Conservation (phyloP, 1,139 yeast genomes). For the Yamadazyma dendronema region DNA sequence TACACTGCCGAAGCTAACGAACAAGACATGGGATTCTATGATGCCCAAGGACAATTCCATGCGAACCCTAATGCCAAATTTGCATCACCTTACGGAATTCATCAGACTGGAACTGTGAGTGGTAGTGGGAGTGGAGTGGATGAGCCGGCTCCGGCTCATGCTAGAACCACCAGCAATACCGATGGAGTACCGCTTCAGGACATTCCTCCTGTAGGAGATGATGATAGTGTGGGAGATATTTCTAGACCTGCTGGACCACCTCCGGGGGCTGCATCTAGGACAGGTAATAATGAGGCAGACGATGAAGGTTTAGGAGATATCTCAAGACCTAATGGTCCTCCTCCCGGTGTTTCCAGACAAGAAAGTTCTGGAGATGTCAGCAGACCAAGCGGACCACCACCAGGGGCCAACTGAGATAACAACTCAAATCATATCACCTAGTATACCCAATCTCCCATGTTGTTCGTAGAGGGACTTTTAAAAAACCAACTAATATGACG, state of each 20-base stretch:
- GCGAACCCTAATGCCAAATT: conserved; percentile 33
- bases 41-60: conserved; percentile 57
- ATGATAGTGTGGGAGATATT: conserved; percentile 6
- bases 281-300: background rate
- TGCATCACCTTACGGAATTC: conserved; percentile 10
- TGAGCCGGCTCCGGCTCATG: conserved; percentile 22
- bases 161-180: conserved; percentile 15
- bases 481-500: too few species aligned
- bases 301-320: conserved; percentile 8
- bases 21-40: conserved; percentile 80
- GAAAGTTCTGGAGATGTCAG: background rate
- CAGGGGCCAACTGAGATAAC: background rate
- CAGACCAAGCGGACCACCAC: conserved; percentile 7
- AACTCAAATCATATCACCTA: too few species aligned
- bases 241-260: conserved; percentile 2
- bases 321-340: conserved; percentile 10
- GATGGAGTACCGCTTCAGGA: conserved; percentile 14
- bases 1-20: conserved; percentile 66
- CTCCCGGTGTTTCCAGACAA: conserved; percentile 2
- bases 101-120: conserved; percentile 6
- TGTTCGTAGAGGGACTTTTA: too few species aligned
- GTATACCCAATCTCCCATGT: too few species aligned
- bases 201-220: conserved; percentile 4
- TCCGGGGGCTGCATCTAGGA: background rate
- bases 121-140: conserved; percentile 5